Conservation (phyloP, 306 rosid species). For the Prunus campanulata region DNA sequence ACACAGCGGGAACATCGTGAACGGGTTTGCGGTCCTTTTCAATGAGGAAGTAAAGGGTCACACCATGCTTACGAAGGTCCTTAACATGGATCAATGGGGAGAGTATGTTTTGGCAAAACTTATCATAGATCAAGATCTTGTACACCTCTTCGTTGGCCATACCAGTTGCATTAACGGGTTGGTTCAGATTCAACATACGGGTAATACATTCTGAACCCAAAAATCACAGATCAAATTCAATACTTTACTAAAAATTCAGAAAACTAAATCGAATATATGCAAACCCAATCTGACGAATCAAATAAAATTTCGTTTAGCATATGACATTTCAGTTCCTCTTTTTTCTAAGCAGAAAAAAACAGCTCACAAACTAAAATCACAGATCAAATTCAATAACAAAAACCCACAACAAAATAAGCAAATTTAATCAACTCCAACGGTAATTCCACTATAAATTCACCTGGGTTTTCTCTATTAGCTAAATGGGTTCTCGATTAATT, state of each 20-base stretch:
- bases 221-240: constrained; percentile 28
- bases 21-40: constrained; percentile 94
- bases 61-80: constrained; percentile 95
- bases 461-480: background rate
- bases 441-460: background rate
- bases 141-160: constrained; percentile 87
- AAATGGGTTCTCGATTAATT: constrained; percentile 3
- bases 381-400: background rate
- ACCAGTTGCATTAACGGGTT: constrained; percentile 63
- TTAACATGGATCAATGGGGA: constrained; percentile 89
- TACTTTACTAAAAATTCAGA: background rate
- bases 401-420: background rate
- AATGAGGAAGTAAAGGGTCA: constrained; percentile 78
- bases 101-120: constrained; percentile 77
- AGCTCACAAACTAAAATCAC: background rate
- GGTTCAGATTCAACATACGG: constrained; percentile 94
- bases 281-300: background rate
- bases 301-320: background rate
- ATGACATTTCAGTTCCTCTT: background rate
- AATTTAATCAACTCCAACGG: background rate
- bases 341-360: no score
- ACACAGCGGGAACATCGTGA: constrained; percentile 87
- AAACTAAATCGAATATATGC: background rate
- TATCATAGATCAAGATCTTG: constrained; percentile 87
- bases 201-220: constrained; percentile 70